Evolutionary conservation across 2,329 filamentous ascomycete species (phyloP).

Genomic region (Neopestalotiopsis sp.): DNA sequence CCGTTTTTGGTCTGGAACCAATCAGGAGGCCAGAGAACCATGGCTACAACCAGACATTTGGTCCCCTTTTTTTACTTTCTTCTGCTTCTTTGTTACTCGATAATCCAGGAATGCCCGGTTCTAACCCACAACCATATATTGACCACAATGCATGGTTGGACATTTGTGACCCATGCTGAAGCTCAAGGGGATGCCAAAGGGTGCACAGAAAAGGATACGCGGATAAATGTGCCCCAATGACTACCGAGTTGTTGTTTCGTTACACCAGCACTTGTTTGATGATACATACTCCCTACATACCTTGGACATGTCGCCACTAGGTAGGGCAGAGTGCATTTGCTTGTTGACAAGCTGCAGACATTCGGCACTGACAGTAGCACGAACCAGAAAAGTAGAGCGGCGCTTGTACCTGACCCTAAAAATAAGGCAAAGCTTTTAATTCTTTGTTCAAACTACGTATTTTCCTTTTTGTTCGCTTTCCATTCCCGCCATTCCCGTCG

Average conservation of each 20-base stretch:
- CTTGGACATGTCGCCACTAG: background rate
- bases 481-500: background rate
- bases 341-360: background rate
- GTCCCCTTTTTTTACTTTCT: background rate
- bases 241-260: background rate
- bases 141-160: no score
- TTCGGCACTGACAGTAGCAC: background rate
- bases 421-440: background rate
- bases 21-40: background rate
- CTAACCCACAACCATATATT: no score
- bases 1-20: background rate
- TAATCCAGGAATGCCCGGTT: no score
- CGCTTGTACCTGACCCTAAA: background rate
- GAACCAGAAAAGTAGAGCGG: background rate
- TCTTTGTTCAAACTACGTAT: background rate
- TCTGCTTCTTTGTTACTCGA: no score
- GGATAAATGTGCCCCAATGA: background rate
- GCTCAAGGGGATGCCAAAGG: background rate
- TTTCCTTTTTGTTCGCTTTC: background rate
- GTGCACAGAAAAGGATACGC: background rate
- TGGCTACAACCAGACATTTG: background rate
- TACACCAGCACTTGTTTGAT: no score
- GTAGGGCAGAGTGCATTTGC: background rate
- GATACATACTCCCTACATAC: background rate
- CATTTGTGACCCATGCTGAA: background rate